phyloP scores from a whole-genome alignment of 345 rosid genomes.

The Abelmoschus esculentus region DNA sequence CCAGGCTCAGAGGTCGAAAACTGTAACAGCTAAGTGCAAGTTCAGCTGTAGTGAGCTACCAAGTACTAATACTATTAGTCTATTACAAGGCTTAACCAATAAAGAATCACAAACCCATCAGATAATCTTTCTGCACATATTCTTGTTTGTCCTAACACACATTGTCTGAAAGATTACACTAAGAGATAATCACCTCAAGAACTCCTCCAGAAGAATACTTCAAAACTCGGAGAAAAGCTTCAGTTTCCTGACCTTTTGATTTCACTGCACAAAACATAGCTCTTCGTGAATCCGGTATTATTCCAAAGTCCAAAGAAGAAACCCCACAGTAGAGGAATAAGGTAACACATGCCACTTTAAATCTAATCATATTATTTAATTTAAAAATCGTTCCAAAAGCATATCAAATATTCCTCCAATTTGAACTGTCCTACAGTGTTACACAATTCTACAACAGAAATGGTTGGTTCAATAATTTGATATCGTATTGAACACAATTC shows the following conservation, averaged over 20 bases:
- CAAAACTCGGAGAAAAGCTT: conserved; percentile 91
- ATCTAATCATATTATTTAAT: conserved; percentile 1
- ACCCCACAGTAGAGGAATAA: not conserved
- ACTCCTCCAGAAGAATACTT: conserved; percentile 94
- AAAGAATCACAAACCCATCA: not conserved
- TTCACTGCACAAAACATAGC: conserved; percentile 44
- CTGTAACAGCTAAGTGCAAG: not conserved
- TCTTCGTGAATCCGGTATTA: not conserved
- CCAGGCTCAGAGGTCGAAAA: not conserved
- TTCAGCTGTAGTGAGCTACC: not conserved
- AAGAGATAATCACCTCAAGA: conserved; percentile 62
- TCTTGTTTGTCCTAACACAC: not conserved
- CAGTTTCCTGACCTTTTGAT: conserved; percentile 56
- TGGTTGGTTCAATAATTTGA: not conserved
- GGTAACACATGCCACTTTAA: not conserved
- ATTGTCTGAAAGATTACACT: not conserved
- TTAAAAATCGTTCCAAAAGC: not conserved
- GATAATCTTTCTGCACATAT: not conserved
- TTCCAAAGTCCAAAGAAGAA: not conserved
- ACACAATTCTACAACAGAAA: not conserved
- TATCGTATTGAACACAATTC: not conserved
- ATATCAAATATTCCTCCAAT: not conserved
- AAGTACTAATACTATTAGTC: not conserved
- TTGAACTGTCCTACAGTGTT: conserved; percentile 4
- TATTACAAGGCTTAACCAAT: not conserved